Conservation (phyloP, 1,284 basidiomycete genomes). For the Earliella scabrosa region DNA sequence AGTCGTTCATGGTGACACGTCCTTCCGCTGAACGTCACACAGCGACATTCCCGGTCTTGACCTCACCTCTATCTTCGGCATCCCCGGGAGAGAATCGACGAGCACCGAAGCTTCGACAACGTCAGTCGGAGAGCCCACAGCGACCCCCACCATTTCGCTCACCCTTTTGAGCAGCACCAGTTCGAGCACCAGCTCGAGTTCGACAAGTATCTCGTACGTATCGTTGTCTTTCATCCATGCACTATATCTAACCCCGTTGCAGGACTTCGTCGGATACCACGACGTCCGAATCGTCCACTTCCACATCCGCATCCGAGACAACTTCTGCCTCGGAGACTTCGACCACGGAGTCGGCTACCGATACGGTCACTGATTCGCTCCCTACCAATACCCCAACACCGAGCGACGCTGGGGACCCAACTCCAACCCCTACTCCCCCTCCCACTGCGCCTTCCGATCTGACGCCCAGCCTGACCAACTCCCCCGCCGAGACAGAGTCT, state of each 20-base stretch:
- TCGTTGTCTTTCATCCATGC: not conserved
- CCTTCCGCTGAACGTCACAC: not conserved
- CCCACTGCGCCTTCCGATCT: slow-evolving; percentile 26
- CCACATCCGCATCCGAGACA: slow-evolving; percentile 13
- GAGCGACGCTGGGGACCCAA: not conserved
- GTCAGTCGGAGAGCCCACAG: slow-evolving; percentile 13
- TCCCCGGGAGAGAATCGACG: not conserved
- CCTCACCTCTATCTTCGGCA: not conserved
- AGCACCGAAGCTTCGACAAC: not conserved
- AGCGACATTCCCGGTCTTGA: slow-evolving; percentile 2
- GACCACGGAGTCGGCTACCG: slow-evolving; percentile 1
- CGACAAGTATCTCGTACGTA: slow-evolving; percentile 4
- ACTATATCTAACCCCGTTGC: not conserved
- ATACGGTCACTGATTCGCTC: not conserved
- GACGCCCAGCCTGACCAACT: slow-evolving; percentile 23
- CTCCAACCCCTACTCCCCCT: slow-evolving; percentile 10
- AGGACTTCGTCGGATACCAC: not conserved
- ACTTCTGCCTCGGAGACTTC: slow-evolving; percentile 6
- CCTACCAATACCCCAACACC: slow-evolving; percentile 1
- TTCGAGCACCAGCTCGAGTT: not conserved
- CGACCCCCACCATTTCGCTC: slow-evolving; percentile 10
- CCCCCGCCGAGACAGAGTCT: slow-evolving; percentile 21
- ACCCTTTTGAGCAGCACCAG: not conserved
- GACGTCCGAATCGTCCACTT: slow-evolving; percentile 10
- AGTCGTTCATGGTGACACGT: not conserved